phyloP scores from a whole-genome alignment of 345 rosid species.

The Adansonia digitata region DNA sequence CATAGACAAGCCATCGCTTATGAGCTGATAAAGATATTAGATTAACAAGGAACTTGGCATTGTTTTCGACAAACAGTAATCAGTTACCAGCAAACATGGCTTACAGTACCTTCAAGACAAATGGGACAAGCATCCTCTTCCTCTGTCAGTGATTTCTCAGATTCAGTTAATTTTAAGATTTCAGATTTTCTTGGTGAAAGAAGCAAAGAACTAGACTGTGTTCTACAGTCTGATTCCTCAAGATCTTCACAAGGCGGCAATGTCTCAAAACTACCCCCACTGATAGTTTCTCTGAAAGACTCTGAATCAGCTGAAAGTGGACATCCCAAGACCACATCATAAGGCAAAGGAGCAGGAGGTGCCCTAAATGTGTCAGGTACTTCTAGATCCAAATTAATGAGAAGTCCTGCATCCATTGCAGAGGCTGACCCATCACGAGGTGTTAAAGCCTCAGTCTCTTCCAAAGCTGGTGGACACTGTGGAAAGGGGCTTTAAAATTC shows the following conservation, averaged over 20 bases:
- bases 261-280: slow-evolving; percentile 39
- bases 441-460: slow-evolving; percentile 44
- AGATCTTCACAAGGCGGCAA: slow-evolving; percentile 37
- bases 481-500: slow-evolving; percentile 15
- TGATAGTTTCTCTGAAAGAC: slow-evolving; percentile 29
- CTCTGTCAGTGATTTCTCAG: slow-evolving; percentile 27
- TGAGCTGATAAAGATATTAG: neutral
- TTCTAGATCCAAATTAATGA: slow-evolving; percentile 53
- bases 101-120: slow-evolving; percentile 72
- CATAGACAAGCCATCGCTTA: slow-evolving; percentile 12
- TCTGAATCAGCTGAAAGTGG: slow-evolving; percentile 36
- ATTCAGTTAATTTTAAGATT: slow-evolving; percentile 35
- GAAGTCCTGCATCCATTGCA: slow-evolving; percentile 46
- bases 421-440: slow-evolving; percentile 37
- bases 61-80: neutral
- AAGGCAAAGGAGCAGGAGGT: slow-evolving; percentile 33
- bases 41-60: neutral
- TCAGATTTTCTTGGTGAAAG: slow-evolving; percentile 49
- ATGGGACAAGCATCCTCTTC: slow-evolving; percentile 86
- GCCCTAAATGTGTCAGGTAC: slow-evolving; percentile 53
- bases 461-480: slow-evolving; percentile 61
- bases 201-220: slow-evolving; percentile 21
- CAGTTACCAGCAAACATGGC: neutral
- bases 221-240: slow-evolving; percentile 45
- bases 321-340: slow-evolving; percentile 50